Evolutionary conservation across 805 yeast species (phyloP).

Genomic region (Myxozyma geophila): DNA sequence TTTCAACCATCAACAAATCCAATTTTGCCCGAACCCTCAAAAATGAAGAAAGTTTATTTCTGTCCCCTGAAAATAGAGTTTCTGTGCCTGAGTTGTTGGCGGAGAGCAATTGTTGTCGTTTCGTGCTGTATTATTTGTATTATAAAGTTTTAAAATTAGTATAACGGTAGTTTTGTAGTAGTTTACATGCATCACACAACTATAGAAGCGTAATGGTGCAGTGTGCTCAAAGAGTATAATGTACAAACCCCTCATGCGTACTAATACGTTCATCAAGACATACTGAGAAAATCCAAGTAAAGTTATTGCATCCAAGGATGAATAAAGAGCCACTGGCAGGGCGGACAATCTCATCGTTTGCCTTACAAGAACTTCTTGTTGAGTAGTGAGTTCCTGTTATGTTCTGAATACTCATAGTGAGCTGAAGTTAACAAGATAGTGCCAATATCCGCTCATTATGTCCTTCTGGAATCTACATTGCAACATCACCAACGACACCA

Average conservation of each 20-base stretch:
- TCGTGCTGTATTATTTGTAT: neutral
- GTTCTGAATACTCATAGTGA: neutral
- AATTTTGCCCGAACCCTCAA: neutral
- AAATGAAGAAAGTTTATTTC: neutral
- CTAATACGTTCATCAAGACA: neutral
- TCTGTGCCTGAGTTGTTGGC: neutral
- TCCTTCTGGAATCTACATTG: constrained; percentile 31
- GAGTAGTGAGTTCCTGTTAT: constrained; percentile 10
- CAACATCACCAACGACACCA: constrained; percentile 32
- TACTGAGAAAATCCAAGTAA: neutral
- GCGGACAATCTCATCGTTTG: constrained; percentile 14
- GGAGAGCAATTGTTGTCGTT: neutral
- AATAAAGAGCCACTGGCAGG: neutral
- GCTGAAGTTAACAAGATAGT: constrained; percentile 3
- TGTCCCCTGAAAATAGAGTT: constrained; percentile 1
- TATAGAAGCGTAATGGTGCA: neutral
- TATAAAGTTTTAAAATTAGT: no score
- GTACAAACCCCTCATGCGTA: neutral
- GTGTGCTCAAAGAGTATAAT: neutral
- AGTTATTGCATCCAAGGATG: neutral
- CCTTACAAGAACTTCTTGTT: constrained; percentile 19
- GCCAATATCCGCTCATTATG: constrained; percentile 28
- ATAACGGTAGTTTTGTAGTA: no score
- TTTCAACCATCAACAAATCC: neutral
- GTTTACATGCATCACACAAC: no score